phyloP scores from a whole-genome alignment of 163 green algal species.

The Scenedesmus sp. region DNA sequence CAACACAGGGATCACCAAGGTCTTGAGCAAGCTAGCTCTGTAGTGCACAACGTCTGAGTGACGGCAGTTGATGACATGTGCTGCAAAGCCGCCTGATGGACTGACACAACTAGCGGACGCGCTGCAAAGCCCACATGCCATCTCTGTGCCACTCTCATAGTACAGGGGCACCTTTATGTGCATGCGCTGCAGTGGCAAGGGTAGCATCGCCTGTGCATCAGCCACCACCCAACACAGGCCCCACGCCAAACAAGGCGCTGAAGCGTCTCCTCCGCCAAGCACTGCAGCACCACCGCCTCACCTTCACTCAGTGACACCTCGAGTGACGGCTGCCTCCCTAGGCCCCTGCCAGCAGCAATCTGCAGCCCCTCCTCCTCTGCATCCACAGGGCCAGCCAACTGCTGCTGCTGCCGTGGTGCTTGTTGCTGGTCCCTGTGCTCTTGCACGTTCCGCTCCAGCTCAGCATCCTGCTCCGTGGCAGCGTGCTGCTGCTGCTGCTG shows the following conservation, averaged over 20 bases:
- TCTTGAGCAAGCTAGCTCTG: no score
- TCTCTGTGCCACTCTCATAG: no score
- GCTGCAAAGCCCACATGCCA: not conserved
- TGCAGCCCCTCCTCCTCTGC: conserved; percentile 11
- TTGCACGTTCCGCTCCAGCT: not conserved
- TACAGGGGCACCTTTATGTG: no score
- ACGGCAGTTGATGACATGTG: no score
- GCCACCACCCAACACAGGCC: no score
- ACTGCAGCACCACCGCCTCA: not conserved
- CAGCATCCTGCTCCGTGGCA: not conserved
- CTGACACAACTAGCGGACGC: not conserved
- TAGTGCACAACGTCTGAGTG: no score
- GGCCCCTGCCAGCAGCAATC: not conserved
- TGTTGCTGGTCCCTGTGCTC: not conserved
- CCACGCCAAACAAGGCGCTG: no score
- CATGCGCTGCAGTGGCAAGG: no score
- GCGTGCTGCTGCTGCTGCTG: conserved; percentile 31
- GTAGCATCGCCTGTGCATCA: no score
- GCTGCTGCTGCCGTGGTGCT: not conserved
- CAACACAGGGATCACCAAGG: no score
- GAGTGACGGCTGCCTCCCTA: not conserved
- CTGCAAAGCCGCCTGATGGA: no score
- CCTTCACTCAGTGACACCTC: conserved; percentile 17
- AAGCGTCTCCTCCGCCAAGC: not conserved
- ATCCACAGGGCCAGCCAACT: not conserved